Evolutionary conservation across 192 early-diverging fungal genomes (phyloP).

Genomic region (Entomortierella lignicola): DNA sequence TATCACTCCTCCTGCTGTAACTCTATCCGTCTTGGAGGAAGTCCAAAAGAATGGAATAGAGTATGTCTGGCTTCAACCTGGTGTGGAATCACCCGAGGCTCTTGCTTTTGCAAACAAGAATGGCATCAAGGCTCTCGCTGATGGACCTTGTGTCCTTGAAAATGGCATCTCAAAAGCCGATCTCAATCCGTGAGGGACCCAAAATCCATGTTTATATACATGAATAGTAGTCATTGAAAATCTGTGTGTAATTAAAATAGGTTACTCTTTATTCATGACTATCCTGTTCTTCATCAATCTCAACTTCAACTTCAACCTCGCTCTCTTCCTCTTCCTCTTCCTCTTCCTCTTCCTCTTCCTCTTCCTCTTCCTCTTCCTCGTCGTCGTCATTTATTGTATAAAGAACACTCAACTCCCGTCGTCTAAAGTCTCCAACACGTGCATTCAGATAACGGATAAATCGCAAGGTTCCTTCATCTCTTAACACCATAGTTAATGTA

Average conservation of each 20-base stretch:
- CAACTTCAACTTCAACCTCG: not conserved
- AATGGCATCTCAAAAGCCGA: conserved; percentile 43
- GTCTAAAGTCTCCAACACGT: conserved; percentile 44
- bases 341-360: conserved; percentile 41
- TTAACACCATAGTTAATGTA: conserved; percentile 64
- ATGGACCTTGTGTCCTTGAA: conserved; percentile 77
- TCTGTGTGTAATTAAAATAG: no score
- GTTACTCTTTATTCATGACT: conserved; percentile 1
- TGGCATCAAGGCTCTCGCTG: conserved; percentile 65
- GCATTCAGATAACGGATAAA: conserved; percentile 70
- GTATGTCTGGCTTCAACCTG: conserved; percentile 81
- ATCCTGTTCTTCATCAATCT: not conserved
- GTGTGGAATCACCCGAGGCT: conserved; percentile 66
- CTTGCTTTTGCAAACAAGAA: conserved; percentile 53
- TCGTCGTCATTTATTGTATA: conserved; percentile 40
- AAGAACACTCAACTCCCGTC: conserved; percentile 39
- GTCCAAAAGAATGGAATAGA: conserved; percentile 69
- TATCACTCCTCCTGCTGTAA: conserved; percentile 78
- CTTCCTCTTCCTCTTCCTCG: conserved; percentile 47
- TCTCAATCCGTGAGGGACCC: not conserved
- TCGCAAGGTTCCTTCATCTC: conserved; percentile 64
- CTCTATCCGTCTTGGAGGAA: conserved; percentile 65
- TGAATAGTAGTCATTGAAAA: not conserved
- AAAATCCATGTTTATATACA: not conserved
- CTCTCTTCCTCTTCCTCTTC: conserved; percentile 48